These are phyloP conservation scores for Eucommia ulmoides DNA, from an alignment of 257 asterid species.

Conservation along the genomic window DNA sequence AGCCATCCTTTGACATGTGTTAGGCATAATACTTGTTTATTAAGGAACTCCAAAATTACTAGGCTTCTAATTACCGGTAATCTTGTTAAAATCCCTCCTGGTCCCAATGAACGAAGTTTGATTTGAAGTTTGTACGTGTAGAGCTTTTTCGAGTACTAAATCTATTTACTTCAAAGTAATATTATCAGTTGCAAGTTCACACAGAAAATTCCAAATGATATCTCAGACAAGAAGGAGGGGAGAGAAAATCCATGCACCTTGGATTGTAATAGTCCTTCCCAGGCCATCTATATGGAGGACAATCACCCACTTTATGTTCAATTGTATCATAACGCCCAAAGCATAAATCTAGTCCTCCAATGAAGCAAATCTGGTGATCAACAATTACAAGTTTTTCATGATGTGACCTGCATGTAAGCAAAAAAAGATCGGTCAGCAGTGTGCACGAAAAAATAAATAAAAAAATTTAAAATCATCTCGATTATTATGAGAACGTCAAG, in stretches of 20 bases:
- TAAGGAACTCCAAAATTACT: too few relatives aligned
- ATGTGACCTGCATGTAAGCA: conserved; percentile 57
- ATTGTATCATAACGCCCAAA: conserved; percentile 85
- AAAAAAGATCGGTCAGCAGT: neutral
- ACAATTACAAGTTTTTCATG: conserved; percentile 94
- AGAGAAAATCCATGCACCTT: conserved; percentile 32
- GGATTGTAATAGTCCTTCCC: conserved; percentile 98
- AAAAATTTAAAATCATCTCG: neutral
- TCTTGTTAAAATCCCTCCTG: too few relatives aligned
- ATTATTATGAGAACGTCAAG: neutral
- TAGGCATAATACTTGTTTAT: too few relatives aligned
- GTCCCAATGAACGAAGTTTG: neutral
- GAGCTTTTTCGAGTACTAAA: neutral
- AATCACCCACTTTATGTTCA: conserved; percentile 69
- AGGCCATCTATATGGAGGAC: conserved; percentile 63
- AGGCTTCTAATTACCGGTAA: too few relatives aligned
- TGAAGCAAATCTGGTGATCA: conserved; percentile 64
- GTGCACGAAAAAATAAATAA: neutral
- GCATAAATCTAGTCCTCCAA: conserved; percentile 93
- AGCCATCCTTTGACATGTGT: too few relatives aligned
- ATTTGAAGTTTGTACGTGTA: neutral
- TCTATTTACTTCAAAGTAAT: too few relatives aligned
- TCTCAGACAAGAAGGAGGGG: neutral
- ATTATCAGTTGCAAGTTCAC: neutral
- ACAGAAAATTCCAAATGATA: conserved; percentile 8